A percentile compares a stretch with the other conserved stretches of the same genome.
Conservation (phyloP, 306 rosid species). For the Lathyrus sativus region DNA sequence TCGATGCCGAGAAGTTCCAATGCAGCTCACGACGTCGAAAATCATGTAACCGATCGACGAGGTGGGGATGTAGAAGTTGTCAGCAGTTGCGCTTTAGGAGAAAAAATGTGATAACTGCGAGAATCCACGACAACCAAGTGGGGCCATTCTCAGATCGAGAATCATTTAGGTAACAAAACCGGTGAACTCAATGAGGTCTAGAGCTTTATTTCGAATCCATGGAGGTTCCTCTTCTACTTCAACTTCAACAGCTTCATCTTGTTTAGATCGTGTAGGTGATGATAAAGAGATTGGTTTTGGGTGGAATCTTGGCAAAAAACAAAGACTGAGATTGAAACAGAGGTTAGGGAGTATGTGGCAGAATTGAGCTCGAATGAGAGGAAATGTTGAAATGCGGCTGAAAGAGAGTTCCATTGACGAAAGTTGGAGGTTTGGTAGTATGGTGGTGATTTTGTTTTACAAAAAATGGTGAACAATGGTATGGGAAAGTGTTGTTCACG, state of each 20-base stretch:
- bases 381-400: too few species aligned
- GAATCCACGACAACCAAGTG: slow-evolving; percentile 86
- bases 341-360: not conserved
- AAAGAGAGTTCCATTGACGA: too few species aligned
- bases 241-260: slow-evolving; percentile 46
- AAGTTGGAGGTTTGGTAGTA: too few species aligned
- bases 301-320: not conserved
- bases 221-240: slow-evolving; percentile 89
- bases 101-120: too few species aligned
- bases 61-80: slow-evolving; percentile 62
- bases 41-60: slow-evolving; percentile 67
- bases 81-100: slow-evolving; percentile 32
- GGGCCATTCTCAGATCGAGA: slow-evolving; percentile 91
- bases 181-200: slow-evolving; percentile 88
- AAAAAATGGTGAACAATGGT: too few species aligned
- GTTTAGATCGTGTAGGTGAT: not conserved
- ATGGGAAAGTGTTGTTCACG: too few species aligned
- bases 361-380: too few species aligned
- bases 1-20: slow-evolving; percentile 64
- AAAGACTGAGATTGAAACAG: not conserved
- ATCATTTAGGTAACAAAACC: slow-evolving; percentile 86
- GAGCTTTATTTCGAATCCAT: slow-evolving; percentile 91
- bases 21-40: slow-evolving; percentile 83
- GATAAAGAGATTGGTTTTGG: not conserved
- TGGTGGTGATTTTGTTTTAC: too few species aligned